phyloP scores from a whole-genome alignment of 1,284 basidiomycete species.

The Papiliotrema laurentii region DNA sequence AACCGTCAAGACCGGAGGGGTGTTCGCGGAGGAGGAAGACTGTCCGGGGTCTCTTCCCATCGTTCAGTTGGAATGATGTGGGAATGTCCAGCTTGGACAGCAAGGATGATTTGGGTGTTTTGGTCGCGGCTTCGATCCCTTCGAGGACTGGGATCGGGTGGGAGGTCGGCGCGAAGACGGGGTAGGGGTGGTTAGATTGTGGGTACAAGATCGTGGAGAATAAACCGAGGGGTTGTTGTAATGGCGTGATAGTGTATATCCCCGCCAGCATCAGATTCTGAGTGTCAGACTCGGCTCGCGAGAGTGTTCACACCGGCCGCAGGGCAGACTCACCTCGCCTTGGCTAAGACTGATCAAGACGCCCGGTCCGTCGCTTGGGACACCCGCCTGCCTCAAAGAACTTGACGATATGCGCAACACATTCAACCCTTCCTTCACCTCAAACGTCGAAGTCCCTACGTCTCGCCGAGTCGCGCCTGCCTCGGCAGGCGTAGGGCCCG shows the following conservation, averaged over 20 bases:
- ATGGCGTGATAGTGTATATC: slow-evolving; percentile 32
- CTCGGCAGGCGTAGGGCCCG: background rate
- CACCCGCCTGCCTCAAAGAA: slow-evolving; percentile 14
- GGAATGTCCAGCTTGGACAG: slow-evolving; percentile 18
- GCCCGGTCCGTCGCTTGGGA: slow-evolving; percentile 19
- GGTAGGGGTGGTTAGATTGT: slow-evolving; percentile 48
- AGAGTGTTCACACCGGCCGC: too few species aligned
- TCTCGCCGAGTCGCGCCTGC: slow-evolving; percentile 6
- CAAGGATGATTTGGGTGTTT: background rate
- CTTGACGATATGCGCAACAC: slow-evolving; percentile 10
- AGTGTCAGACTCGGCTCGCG: slow-evolving; percentile 1
- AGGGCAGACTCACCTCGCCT: slow-evolving; percentile 31
- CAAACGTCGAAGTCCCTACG: slow-evolving; percentile 16
- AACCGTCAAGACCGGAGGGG: slow-evolving; percentile 34
- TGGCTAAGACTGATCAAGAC: slow-evolving; percentile 29
- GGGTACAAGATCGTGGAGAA: slow-evolving; percentile 46
- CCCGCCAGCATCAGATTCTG: slow-evolving; percentile 26
- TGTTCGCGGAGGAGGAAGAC: slow-evolving; percentile 41
- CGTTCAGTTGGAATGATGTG: slow-evolving; percentile 9
- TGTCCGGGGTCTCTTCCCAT: slow-evolving; percentile 5
- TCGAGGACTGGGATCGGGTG: slow-evolving; percentile 54
- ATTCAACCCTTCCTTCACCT: slow-evolving; percentile 24
- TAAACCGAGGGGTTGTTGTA: slow-evolving; percentile 25
- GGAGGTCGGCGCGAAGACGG: slow-evolving; percentile 53
- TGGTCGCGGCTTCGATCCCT: slow-evolving; percentile 13